Percentiles rank a stretch among this genome's conserved stretches.
Evolutionary conservation across 164 flowering plant species (phyloP).

Genomic region (Paratinospora sagittata): DNA sequence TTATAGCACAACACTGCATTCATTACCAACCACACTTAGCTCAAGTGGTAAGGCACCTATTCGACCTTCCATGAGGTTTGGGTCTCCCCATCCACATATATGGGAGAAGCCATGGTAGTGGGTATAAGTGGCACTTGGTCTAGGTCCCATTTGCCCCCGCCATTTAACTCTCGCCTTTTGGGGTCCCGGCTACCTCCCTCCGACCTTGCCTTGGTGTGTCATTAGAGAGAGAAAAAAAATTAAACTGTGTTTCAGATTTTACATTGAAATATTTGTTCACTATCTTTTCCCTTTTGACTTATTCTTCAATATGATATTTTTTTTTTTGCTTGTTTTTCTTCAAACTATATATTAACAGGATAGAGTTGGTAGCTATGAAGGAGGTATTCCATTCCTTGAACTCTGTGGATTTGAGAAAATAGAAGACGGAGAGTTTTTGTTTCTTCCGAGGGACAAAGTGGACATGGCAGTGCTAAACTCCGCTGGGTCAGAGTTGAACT

Average conservation of each 20-base stretch:
- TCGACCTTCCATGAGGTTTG: no score
- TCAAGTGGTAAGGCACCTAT: no score
- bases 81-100: no score
- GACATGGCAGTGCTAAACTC: slow-evolving; percentile 43
- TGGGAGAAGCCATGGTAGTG: no score
- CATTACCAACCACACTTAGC: not conserved
- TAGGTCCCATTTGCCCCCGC: no score
- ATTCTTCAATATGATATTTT: not conserved
- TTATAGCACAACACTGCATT: not conserved
- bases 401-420: slow-evolving; percentile 73
- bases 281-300: not conserved
- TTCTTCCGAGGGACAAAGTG: slow-evolving; percentile 55
- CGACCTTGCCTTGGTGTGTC: no score
- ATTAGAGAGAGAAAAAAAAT: no score
- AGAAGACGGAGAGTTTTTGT: slow-evolving; percentile 50
- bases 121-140: no score
- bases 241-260: no score
- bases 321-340: not conserved
- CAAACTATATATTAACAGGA: slow-evolving; percentile 33
- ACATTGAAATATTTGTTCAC: not conserved
- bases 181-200: no score
- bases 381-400: slow-evolving; percentile 78
- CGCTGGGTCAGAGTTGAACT: slow-evolving; percentile 45
- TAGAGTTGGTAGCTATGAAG: slow-evolving; percentile 65
- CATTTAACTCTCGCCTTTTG: no score